Evolutionary conservation across 2,329 filamentous ascomycete species (phyloP), one percentile per base, ranked within the genome.

Genomic region (Claviceps fusiformis): DNA sequence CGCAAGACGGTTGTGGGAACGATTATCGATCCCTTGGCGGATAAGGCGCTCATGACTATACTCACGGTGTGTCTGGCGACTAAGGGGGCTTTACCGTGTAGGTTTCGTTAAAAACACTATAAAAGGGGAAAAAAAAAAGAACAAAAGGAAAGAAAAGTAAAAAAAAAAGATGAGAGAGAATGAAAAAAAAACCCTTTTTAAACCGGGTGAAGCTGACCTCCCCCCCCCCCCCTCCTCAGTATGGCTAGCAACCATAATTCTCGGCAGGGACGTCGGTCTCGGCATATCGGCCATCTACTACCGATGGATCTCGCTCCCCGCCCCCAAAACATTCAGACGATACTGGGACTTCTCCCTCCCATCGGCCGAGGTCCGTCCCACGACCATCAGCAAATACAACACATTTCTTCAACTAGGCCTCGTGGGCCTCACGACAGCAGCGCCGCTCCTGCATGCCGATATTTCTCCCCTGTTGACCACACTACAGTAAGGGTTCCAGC

Each of bases 311-410:
- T 95, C 89, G 2, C 78, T 98, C 6, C 93, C 93, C 0, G 85
- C 88, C 0, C 93, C 93, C 1, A 97, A 97, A 72, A 97, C 93
- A 0, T 88, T 96, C 70, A 73, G 80, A 19, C 78, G 93, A 19
- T 98, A 97, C 71, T 98, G 93, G 93, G 93, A 98, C 71, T 97
- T 98, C 67, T 92, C 87, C 3, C 78, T 98, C 15, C 93, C 89
- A 2, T 88, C 84, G 44, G 89, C 89, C 3, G 88, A 93, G 70
- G 89, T 95, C 6, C 85, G 82, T 57, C 89, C 89, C 1, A 93
- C 89, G 0, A 85, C 79, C 1, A 88, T 95, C 58, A 90, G 86
- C 71, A 95, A 95, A 74, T 85, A 90, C 70, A 98, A 98, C 71
- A 98, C 93, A 0, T 90, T 95, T 47, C 72, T 97, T 62, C 93